These are phyloP conservation scores for Kuraishia cidri DNA, from an alignment of 805 yeast species.

Conservation along the genomic window DNA sequence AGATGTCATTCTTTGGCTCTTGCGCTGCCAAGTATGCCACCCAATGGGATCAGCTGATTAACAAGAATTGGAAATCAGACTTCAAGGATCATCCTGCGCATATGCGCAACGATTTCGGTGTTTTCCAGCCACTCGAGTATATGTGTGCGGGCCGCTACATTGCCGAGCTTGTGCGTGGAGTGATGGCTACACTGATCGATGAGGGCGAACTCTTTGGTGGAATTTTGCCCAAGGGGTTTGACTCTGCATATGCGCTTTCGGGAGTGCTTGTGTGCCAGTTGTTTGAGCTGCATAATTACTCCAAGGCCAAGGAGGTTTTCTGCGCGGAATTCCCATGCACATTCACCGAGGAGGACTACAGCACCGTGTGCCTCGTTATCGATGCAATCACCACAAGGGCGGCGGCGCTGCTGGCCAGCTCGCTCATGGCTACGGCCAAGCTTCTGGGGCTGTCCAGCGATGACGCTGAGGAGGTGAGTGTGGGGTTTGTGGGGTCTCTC, in stretches of 20 bases:
- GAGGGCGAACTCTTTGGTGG: slow-evolving; percentile 6
- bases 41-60: slow-evolving; percentile 29
- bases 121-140: slow-evolving; percentile 50
- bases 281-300: slow-evolving; percentile 20
- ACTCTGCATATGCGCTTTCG: slow-evolving; percentile 20
- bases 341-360: slow-evolving; percentile 4
- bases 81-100: slow-evolving; percentile 9
- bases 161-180: slow-evolving; percentile 41
- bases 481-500: slow-evolving; percentile 46
- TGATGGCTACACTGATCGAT: slow-evolving; percentile 24
- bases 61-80: slow-evolving; percentile 16
- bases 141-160: slow-evolving; percentile 48
- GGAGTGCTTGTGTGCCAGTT: slow-evolving; percentile 33
- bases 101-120: slow-evolving; percentile 11
- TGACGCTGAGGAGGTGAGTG: slow-evolving; percentile 7
- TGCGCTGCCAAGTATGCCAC: slow-evolving; percentile 23
- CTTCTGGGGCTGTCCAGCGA: slow-evolving; percentile 11
- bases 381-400: slow-evolving; percentile 32
- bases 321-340: slow-evolving; percentile 7
- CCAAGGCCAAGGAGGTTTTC: slow-evolving; percentile 10
- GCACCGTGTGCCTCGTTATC: slow-evolving; percentile 14
- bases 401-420: slow-evolving; percentile 30
- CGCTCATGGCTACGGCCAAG: slow-evolving; percentile 27
- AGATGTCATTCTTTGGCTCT: slow-evolving; percentile 45
- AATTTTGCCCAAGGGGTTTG: neutral